Base-by-base conservation (phyloP, 176 grass and related monocot genomes). In the Stipa capillata region DNA sequence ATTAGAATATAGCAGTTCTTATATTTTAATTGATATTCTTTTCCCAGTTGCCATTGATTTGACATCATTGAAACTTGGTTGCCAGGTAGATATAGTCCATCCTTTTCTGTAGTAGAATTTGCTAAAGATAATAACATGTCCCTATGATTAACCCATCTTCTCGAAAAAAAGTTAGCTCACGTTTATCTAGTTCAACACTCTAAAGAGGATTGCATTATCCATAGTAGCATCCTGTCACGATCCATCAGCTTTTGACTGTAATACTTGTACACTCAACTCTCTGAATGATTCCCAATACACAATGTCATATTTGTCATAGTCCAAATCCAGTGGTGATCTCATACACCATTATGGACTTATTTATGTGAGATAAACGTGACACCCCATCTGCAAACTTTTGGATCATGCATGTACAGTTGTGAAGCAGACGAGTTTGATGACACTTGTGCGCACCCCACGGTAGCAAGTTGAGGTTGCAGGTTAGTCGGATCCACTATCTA, bases 381-480 rank as follows among this genome's bases (percentile, higher is more conserved):
- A 58, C 54, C n/a, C 65, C 49, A 35, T 31, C n/a, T 29, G 16
- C 59, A 65, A 33, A 35, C 73, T 56, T 83, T 87, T 1, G 14
- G 45, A 56, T 87, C 54, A 79, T 88, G 86, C 74, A 33, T 83
- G 23, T 50, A 88, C 49, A 73, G 24, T 39, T 83, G 86, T 58
- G 73, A 73, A 88, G 57, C 80, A 83, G 62, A 73, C 48, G 31
- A 44, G 41, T 58, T 57, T 88, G 80, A 74, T 83, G 80, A 66
- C 66, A 45, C 63, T 36, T 45, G 52, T 52, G 54, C 20, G 33
- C 85, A 76, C 44, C 40, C 13, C 25, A 67, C 76, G 32, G 61
- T 69, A 55, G 57, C 80, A 73, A 57, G 48, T 56, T 65, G 57
- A 88, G 80, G 48, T 66, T 83, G 47, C 47, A 88, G 80, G 66